phyloP scores from a whole-genome alignment of 805 yeast species.

The Saturnispora mendoncae region DNA sequence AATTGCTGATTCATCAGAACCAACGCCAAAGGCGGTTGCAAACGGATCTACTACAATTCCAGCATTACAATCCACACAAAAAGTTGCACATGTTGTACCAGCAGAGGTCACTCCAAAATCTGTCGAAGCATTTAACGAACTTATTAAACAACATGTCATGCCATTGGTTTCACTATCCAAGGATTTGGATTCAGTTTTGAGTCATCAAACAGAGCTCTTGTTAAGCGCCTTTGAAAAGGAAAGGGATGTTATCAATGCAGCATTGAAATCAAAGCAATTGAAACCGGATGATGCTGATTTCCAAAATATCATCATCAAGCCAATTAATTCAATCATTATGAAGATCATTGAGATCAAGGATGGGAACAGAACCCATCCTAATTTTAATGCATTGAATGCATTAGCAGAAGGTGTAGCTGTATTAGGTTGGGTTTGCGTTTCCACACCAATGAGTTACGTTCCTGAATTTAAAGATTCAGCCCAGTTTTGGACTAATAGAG shows the following conservation, averaged over 20 bases:
- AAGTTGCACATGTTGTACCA: slow-evolving; percentile 8
- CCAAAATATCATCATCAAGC: slow-evolving; percentile 44
- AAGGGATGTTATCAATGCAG: slow-evolving; percentile 49
- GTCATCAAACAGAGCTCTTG: slow-evolving; percentile 42
- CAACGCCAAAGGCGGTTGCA: slow-evolving; percentile 2
- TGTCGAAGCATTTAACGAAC: slow-evolving; percentile 43
- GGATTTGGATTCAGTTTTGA: slow-evolving; percentile 48
- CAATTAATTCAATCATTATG: slow-evolving; percentile 55
- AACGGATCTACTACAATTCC: slow-evolving; percentile 12
- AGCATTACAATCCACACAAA: slow-evolving; percentile 14
- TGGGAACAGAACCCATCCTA: slow-evolving; percentile 56
- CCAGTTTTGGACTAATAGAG: slow-evolving; percentile 89
- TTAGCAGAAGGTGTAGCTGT: slow-evolving; percentile 86
- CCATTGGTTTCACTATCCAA: slow-evolving; percentile 52
- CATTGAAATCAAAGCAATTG: slow-evolving; percentile 56
- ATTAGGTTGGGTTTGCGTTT: slow-evolving; percentile 80
- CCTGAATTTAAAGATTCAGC: slow-evolving; percentile 85
- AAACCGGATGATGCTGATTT: slow-evolving; percentile 45
- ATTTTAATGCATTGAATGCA: slow-evolving; percentile 66
- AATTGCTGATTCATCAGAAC: slow-evolving; percentile 3
- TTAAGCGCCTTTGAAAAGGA: slow-evolving; percentile 52
- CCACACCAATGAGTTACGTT: slow-evolving; percentile 65
- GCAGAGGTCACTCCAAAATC: slow-evolving; percentile 32
- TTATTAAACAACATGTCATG: slow-evolving; percentile 42
- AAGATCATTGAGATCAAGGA: slow-evolving; percentile 62